Evolutionary conservation across 1,284 basidiomycete genomes (phyloP).

Genomic region (Puccinia sorghi): DNA sequence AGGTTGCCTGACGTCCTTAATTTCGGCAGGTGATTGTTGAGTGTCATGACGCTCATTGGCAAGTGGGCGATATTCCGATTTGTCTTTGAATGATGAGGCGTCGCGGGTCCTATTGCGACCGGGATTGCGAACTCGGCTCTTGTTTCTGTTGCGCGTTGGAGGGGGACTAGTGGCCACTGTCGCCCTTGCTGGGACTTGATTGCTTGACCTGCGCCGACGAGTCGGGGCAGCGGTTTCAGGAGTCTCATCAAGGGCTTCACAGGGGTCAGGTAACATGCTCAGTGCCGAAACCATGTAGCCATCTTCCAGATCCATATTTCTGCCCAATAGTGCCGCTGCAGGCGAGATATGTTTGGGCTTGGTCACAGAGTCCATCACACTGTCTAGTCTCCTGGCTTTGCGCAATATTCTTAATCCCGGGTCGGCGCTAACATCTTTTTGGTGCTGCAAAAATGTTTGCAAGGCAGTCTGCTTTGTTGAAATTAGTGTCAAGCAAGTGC

Average conservation of each 20-base stretch:
- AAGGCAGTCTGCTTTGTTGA: slow-evolving; percentile 36
- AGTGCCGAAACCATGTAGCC: slow-evolving; percentile 47
- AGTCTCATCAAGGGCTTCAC: slow-evolving; percentile 1
- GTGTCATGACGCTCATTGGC: neutral
- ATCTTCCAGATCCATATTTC: slow-evolving; percentile 38
- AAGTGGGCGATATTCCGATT: neutral
- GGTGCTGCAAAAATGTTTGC: slow-evolving; percentile 37
- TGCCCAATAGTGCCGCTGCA: slow-evolving; percentile 17
- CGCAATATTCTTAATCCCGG: slow-evolving; percentile 35
- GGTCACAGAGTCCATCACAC: slow-evolving; percentile 35
- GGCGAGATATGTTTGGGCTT: slow-evolving; percentile 29
- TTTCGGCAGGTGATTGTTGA: neutral
- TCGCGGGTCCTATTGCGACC: slow-evolving; percentile 18
- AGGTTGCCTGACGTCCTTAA: neutral
- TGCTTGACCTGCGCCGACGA: slow-evolving; percentile 36
- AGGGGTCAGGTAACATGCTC: slow-evolving; percentile 22
- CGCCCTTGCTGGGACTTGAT: neutral
- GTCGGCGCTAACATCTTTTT: slow-evolving; percentile 35
- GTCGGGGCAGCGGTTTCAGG: neutral
- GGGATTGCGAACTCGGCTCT: slow-evolving; percentile 1
- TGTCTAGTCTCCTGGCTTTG: slow-evolving; percentile 47
- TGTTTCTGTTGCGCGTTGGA: neutral
- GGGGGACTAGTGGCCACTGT: neutral
- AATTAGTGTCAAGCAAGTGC: neutral
- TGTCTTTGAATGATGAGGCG: neutral